These are phyloP conservation scores for Arthroderma sp. DNA, from an alignment of 2,329 filamentous ascomycete species.

Conservation along the genomic window DNA sequence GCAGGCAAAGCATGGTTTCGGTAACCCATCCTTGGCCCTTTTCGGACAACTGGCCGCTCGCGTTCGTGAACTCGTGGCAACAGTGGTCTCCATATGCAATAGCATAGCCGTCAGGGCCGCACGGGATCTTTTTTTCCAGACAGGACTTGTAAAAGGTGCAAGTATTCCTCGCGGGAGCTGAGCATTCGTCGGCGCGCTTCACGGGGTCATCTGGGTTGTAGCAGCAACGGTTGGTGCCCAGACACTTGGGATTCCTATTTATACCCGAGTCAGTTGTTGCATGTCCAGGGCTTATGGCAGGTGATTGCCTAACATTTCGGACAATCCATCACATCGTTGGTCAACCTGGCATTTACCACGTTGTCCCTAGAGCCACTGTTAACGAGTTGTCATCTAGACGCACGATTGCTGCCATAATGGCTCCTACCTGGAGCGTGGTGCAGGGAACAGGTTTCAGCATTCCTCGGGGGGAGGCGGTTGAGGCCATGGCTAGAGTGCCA, in stretches of 20 bases:
- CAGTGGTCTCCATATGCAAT: slow-evolving; percentile 22
- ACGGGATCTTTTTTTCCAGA: slow-evolving; percentile 16
- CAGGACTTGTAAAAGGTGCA: slow-evolving; percentile 22
- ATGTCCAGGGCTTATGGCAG: neutral
- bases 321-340: too few relatives aligned
- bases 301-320: too few relatives aligned
- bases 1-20: slow-evolving; percentile 22
- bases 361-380: too few relatives aligned
- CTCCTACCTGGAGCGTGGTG: too few relatives aligned
- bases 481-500: too few relatives aligned
- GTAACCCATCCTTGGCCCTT: slow-evolving; percentile 20
- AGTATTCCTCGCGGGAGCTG: slow-evolving; percentile 16
- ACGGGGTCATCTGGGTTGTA: neutral
- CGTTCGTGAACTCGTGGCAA: slow-evolving; percentile 18
- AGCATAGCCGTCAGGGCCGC: slow-evolving; percentile 22
- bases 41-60: slow-evolving; percentile 11
- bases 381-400: too few relatives aligned
- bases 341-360: too few relatives aligned
- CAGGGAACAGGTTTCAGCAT: too few relatives aligned
- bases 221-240: neutral
- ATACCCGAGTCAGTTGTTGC: neutral
- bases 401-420: too few relatives aligned
- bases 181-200: slow-evolving; percentile 6
- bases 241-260: neutral
- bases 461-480: too few relatives aligned